These are phyloP conservation scores for Colletotrichum musae DNA, from an alignment of 2,329 filamentous ascomycete species.

Conservation along the genomic window DNA sequence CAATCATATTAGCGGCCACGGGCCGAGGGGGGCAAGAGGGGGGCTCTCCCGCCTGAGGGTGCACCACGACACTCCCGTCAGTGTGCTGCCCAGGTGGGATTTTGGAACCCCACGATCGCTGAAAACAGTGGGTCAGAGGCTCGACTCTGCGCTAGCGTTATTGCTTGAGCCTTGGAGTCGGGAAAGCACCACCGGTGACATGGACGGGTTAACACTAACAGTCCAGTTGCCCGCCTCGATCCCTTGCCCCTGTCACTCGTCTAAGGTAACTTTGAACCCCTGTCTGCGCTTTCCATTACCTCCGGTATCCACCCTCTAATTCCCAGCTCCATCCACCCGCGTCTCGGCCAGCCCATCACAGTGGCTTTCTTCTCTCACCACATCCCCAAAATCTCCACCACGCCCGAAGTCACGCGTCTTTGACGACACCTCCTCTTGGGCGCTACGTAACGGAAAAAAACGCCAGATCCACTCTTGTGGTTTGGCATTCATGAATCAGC, in stretches of 20 bases:
- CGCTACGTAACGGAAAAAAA: constrained; percentile 7
- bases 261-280: background rate
- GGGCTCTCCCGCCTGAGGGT: too few relatives aligned
- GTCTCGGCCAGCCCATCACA: background rate
- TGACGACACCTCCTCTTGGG: constrained; percentile 12
- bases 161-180: too few relatives aligned
- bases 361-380: constrained; percentile 1
- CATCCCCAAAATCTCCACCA: constrained; percentile 6
- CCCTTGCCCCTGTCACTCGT: too few relatives aligned
- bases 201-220: too few relatives aligned
- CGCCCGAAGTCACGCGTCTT: constrained; percentile 13
- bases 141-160: too few relatives aligned
- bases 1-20: too few relatives aligned
- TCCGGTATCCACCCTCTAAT: constrained; percentile 22
- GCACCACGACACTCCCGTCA: too few relatives aligned
- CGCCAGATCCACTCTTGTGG: constrained; percentile 13
- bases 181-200: too few relatives aligned
- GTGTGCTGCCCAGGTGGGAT: background rate
- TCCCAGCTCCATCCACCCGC: constrained; percentile 10
- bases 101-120: background rate
- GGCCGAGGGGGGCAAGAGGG: too few relatives aligned
- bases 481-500: background rate
- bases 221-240: too few relatives aligned
- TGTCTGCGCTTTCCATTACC: constrained; percentile 6
- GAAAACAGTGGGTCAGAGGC: background rate